phyloP scores from a whole-genome alignment of 1,139 yeast species.

The Lodderomyces theae region DNA sequence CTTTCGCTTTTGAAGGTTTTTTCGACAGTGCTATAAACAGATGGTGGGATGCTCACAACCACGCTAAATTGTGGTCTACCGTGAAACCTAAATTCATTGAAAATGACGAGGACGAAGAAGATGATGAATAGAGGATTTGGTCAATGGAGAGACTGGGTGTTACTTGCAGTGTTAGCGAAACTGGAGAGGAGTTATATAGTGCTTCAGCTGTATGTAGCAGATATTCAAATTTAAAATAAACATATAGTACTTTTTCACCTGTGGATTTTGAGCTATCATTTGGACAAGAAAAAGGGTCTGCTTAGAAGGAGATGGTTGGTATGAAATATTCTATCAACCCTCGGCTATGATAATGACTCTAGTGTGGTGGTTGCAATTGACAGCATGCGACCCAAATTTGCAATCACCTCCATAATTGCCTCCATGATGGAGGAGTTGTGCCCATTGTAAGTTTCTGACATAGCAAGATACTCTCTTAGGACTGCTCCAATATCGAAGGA shows the following conservation, averaged over 20 bases:
- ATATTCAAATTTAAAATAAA: not conserved
- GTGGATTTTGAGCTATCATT: too few relatives aligned
- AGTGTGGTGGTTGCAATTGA: too few relatives aligned
- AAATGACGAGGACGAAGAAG: slow-evolving; percentile 61
- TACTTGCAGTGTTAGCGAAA: not conserved
- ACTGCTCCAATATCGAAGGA: too few relatives aligned
- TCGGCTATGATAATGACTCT: too few relatives aligned
- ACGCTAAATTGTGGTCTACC: slow-evolving; percentile 97
- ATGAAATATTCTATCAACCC: too few relatives aligned
- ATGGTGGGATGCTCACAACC: slow-evolving; percentile 86
- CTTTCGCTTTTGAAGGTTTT: slow-evolving; percentile 85
- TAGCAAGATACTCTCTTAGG: too few relatives aligned
- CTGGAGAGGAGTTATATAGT: not conserved
- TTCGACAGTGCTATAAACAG: slow-evolving; percentile 76
- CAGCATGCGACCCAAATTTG: too few relatives aligned
- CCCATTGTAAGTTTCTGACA: too few relatives aligned
- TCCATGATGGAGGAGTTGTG: too few relatives aligned
- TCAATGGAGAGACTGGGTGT: slow-evolving; percentile 1
- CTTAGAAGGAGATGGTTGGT: too few relatives aligned
- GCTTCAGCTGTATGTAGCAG: not conserved
- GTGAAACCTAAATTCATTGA: slow-evolving; percentile 66
- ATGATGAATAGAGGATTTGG: slow-evolving; percentile 30
- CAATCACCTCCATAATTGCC: too few relatives aligned
- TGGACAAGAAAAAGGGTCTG: not conserved
- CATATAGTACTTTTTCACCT: not conserved